These are phyloP conservation scores for Vigna unguiculata DNA, from an alignment of 306 rosid genomes.

Conservation along the genomic window DNA sequence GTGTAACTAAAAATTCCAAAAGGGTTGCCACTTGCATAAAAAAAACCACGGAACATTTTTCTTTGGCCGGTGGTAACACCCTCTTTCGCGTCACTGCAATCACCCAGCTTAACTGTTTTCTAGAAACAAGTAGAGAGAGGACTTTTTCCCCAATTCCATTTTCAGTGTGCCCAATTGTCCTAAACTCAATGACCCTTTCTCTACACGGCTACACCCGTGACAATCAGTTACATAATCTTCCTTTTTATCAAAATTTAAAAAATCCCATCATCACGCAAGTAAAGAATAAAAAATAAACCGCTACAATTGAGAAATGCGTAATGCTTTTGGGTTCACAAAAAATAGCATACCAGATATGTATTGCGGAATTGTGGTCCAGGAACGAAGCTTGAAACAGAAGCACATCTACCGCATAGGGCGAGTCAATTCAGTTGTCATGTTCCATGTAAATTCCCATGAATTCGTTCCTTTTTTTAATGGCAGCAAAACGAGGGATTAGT, in stretches of 20 bases:
- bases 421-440: constrained; percentile 18
- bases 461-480: constrained; percentile 20
- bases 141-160: neutral
- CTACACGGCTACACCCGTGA: neutral
- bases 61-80: neutral
- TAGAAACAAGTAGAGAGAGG: constrained; percentile 4
- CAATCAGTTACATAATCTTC: neutral
- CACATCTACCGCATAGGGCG: neutral
- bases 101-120: constrained; percentile 10
- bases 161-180: neutral
- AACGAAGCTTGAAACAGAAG: constrained; percentile 5
- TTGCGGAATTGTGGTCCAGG: constrained; percentile 31
- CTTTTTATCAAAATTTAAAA: neutral
- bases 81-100: neutral
- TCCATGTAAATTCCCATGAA: constrained; percentile 21
- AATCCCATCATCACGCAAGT: neutral
- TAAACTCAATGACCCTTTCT: neutral
- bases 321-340: neutral
- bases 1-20: neutral
- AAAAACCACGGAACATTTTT: neutral
- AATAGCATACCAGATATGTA: neutral
- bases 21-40: constrained; percentile 1
- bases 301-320: neutral
- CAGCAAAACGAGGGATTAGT: constrained; percentile 13
- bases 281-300: neutral